These are phyloP conservation scores for Yamadazyma sp. DNA, from an alignment of 805 yeast species.

Conservation along the genomic window DNA sequence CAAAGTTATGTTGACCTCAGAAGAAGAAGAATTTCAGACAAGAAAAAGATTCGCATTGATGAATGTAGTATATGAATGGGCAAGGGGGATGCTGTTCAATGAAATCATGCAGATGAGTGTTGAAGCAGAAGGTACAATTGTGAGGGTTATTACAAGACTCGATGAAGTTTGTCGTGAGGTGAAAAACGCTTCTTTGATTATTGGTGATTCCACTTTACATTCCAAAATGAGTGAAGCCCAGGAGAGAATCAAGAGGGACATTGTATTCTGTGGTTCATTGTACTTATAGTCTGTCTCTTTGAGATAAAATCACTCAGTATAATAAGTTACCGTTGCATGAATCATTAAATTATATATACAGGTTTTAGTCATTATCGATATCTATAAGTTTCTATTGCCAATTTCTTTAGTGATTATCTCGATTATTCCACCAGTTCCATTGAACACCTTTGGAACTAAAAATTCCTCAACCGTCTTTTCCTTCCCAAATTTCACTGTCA, in stretches of 20 bases:
- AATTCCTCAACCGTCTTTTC: conserved; percentile 21
- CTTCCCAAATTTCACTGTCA: conserved; percentile 29
- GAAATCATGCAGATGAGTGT: conserved; percentile 87
- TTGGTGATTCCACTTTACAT: conserved; percentile 90
- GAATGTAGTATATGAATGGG: conserved; percentile 98
- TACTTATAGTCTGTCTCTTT: conserved; percentile 51
- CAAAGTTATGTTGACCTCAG: conserved; percentile 75
- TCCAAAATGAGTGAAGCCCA: conserved; percentile 90
- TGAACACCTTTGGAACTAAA: conserved; percentile 23
- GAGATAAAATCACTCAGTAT: no score
- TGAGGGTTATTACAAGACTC: conserved; percentile 87
- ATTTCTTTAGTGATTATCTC: conserved; percentile 16
- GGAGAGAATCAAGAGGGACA: conserved; percentile 92
- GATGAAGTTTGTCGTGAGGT: conserved; percentile 96
- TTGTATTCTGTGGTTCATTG: conserved; percentile 93
- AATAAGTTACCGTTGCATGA: no score
- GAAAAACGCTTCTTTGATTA: conserved; percentile 87
- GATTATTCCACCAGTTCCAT: conserved; percentile 33
- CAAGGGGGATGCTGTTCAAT: conserved; percentile 85
- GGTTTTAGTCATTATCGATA: conserved; percentile 1
- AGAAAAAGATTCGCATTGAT: conserved; percentile 84
- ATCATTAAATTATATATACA: no score
- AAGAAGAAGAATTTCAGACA: conserved; percentile 82
- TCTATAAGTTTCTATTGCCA: conserved; percentile 1
- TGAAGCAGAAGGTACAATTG: conserved; percentile 96